A percentile compares a stretch with the other conserved stretches of the same genome.
Conservation (phyloP, 1,284 basidiomycete genomes). For the Grifola frondosa region DNA sequence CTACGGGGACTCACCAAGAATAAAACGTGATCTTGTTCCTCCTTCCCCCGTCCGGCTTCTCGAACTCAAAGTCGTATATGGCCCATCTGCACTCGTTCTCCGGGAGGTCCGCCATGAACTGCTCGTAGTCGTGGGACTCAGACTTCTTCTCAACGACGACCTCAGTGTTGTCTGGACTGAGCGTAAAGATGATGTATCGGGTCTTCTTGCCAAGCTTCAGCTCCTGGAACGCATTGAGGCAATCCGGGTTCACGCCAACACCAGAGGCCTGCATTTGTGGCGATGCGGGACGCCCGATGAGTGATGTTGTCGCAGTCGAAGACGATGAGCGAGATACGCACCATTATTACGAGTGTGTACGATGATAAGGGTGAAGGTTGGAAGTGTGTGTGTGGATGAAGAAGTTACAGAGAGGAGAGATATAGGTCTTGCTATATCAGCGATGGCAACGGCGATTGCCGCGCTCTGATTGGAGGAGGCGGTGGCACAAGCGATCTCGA, state of each 20-base stretch:
- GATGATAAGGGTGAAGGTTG: constrained; percentile 14
- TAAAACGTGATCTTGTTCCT: constrained; percentile 91
- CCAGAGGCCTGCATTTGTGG: constrained; percentile 80
- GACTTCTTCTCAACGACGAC: constrained; percentile 75
- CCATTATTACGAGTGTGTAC: constrained; percentile 22
- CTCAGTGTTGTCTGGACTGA: constrained; percentile 68
- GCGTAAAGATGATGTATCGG: constrained; percentile 87
- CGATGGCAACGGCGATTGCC: constrained; percentile 34
- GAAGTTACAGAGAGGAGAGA: constrained; percentile 9
- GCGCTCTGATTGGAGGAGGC: constrained; percentile 26
- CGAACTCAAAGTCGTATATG: constrained; percentile 90
- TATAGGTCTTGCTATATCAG: constrained; percentile 23
- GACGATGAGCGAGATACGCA: constrained; percentile 11
- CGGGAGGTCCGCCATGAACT: constrained; percentile 79
- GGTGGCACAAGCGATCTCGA: constrained; percentile 10
- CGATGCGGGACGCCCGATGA: constrained; percentile 4
- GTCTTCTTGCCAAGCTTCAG: constrained; percentile 84
- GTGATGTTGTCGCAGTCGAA: constrained; percentile 22
- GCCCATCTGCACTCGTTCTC: constrained; percentile 83
- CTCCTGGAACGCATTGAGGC: constrained; percentile 65
- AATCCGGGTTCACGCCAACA: constrained; percentile 59
- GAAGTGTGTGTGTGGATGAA: constrained; percentile 14
- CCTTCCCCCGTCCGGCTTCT: constrained; percentile 77
- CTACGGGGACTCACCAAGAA: constrained; percentile 79
- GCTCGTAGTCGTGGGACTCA: constrained; percentile 58